These are phyloP conservation scores for Chaetomium olivaceum DNA, from an alignment of 2,329 filamentous ascomycete species.

Conservation along the genomic window DNA sequence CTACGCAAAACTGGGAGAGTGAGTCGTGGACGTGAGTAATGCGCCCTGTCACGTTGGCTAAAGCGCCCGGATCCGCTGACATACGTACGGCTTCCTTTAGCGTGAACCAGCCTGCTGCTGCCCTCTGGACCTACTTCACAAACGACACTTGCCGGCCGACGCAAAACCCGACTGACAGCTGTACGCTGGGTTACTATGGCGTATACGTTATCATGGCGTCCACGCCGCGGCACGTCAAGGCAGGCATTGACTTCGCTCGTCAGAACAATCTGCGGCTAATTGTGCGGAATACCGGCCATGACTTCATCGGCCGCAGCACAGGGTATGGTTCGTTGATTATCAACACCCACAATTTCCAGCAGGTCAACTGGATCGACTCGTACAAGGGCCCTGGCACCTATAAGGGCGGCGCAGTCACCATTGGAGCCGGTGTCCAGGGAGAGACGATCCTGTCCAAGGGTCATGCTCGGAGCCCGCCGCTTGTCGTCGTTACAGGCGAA, in stretches of 20 bases:
- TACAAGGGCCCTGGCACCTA: constrained; percentile 43
- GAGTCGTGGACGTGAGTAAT: constrained; percentile 43
- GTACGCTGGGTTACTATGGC: constrained; percentile 44
- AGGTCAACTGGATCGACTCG: constrained; percentile 43
- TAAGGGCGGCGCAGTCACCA: constrained; percentile 49
- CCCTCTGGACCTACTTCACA: constrained; percentile 45
- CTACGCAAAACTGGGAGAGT: constrained; percentile 36
- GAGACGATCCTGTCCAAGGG: constrained; percentile 47
- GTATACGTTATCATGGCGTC: constrained; percentile 40
- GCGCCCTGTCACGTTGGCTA: background rate
- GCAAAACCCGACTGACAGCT: constrained; percentile 36
- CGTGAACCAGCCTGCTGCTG: constrained; percentile 30
- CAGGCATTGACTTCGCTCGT: constrained; percentile 44
- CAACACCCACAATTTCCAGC: constrained; percentile 58
- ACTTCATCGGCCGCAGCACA: constrained; percentile 59
- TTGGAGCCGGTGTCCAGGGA: constrained; percentile 55
- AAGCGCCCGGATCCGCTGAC: background rate
- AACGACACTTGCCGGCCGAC: constrained; percentile 45
- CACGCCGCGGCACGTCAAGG: constrained; percentile 36
- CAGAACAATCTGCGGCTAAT: constrained; percentile 53
- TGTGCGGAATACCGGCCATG: constrained; percentile 59
- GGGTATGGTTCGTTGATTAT: constrained; percentile 58
- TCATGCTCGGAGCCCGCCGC: constrained; percentile 39
- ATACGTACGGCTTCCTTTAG: constrained; percentile 7
- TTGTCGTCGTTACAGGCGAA: constrained; percentile 54